Conservation (phyloP, 495 filamentous ascomycete species). For the Penicillium steckii region DNA sequence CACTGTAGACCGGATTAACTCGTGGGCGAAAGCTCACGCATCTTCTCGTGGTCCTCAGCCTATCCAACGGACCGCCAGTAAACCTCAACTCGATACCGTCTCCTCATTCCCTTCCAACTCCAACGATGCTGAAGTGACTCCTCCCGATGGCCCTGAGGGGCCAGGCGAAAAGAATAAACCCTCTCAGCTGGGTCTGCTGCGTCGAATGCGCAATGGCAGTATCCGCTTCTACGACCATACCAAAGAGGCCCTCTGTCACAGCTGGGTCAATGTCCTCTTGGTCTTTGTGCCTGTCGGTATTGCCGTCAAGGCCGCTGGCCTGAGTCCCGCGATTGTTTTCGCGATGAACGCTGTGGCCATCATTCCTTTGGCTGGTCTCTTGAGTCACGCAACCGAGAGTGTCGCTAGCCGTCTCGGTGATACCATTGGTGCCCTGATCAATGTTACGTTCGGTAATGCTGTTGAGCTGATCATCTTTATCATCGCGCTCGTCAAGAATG, state of each 20-base stretch:
- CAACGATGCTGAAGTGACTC: conserved; percentile 41
- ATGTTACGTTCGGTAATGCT: conserved; percentile 87
- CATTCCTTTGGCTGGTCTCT: conserved; percentile 76
- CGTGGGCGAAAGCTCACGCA: conserved; percentile 53
- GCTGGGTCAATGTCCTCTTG: conserved; percentile 76
- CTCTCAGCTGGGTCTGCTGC: conserved; percentile 12
- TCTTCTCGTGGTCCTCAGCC: conserved; percentile 19
- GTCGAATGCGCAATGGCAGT: conserved; percentile 35
- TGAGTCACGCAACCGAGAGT: conserved; percentile 79
- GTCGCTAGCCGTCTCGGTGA: conserved; percentile 77
- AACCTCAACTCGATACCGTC: conserved; percentile 11
- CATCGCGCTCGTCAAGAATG: conserved; percentile 50
- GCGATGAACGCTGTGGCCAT: conserved; percentile 82
- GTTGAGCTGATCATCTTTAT: conserved; percentile 85
- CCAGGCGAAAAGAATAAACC: conserved; percentile 28
- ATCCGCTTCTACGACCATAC: conserved; percentile 39
- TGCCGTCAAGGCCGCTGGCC: conserved; percentile 51
- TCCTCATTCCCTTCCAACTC: conserved; percentile 7
- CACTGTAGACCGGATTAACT: conserved; percentile 41
- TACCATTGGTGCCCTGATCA: conserved; percentile 77
- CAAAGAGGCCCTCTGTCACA: conserved; percentile 46
- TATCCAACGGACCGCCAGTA: background rate
- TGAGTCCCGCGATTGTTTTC: conserved; percentile 59
- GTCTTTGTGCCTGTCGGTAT: conserved; percentile 82
- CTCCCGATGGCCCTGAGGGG: conserved; percentile 14